Conservation (phyloP, 2,329 filamentous ascomycete species). For the Pseudogymnoascus sp. region DNA sequence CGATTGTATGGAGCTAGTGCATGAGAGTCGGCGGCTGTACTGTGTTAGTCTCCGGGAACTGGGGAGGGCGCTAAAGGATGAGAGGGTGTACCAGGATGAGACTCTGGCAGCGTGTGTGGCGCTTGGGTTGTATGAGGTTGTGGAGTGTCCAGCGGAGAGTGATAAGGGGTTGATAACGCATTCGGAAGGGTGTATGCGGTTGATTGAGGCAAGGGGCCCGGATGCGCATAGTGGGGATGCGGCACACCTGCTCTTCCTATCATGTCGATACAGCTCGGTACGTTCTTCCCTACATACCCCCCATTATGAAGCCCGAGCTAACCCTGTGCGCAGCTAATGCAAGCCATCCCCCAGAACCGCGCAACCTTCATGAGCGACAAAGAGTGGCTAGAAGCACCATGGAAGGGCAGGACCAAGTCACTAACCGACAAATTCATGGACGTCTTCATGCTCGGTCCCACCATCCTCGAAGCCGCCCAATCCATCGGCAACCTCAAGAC, state of each 20-base stretch:
- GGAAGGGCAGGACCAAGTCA: conserved; percentile 24
- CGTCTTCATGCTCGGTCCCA: conserved; percentile 25
- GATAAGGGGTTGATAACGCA: conserved; percentile 29
- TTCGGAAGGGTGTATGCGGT: conserved; percentile 27
- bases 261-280: conserved; percentile 26
- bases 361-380: conserved; percentile 26
- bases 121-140: conserved; percentile 31
- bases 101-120: conserved; percentile 33
- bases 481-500: conserved; percentile 17
- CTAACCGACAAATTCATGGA: conserved; percentile 28
- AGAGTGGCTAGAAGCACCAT: conserved; percentile 30
- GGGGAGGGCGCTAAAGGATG: conserved; percentile 30
- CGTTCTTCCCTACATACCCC: background rate
- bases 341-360: conserved; percentile 22
- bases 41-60: conserved; percentile 30
- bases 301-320: background rate
- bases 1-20: conserved; percentile 23
- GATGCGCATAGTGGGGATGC: conserved; percentile 28
- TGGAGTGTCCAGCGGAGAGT: conserved; percentile 31
- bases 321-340: conserved; percentile 25
- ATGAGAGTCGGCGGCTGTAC: conserved; percentile 31
- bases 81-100: conserved; percentile 30
- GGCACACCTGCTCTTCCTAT: conserved; percentile 30
- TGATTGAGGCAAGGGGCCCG: conserved; percentile 30
- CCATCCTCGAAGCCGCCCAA: conserved; percentile 21